Evolutionary conservation across 78 protist genomes (phyloP).

Genomic region (Guillardia theta): DNA sequence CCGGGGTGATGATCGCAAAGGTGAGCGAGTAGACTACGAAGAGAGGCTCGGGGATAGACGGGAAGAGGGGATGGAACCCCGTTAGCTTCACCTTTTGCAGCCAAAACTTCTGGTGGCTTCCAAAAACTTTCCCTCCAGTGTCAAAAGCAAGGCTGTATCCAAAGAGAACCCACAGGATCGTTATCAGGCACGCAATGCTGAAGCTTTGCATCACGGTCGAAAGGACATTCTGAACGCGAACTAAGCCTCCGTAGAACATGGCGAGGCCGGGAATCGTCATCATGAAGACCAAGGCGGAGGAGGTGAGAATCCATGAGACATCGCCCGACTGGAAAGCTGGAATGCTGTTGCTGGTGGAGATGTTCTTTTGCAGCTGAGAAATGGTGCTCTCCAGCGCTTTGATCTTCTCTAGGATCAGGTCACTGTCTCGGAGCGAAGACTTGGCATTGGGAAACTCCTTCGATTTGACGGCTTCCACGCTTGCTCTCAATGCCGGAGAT

Average conservation of each 20-base stretch:
- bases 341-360: too few species aligned
- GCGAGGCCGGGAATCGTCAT: conserved; percentile 25
- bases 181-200: neutral
- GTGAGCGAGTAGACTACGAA: neutral
- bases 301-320: neutral
- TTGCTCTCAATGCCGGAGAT: too few species aligned
- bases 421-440: too few species aligned
- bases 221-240: neutral
- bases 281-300: neutral
- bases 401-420: too few species aligned
- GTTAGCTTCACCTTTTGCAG: neutral
- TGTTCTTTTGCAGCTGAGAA: too few species aligned
- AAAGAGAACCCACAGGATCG: neutral
- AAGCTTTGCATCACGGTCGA: conserved; percentile 8
- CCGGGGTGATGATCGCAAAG: conserved; percentile 34
- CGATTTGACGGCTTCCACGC: too few species aligned
- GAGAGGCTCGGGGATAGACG: neutral
- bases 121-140: neutral
- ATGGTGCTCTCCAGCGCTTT: too few species aligned
- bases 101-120: neutral
- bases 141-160: neutral
- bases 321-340: too few species aligned
- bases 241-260: neutral
- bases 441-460: too few species aligned
- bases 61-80: neutral